phyloP scores from a whole-genome alignment of 306 rosid species.

The Argentina anserina region DNA sequence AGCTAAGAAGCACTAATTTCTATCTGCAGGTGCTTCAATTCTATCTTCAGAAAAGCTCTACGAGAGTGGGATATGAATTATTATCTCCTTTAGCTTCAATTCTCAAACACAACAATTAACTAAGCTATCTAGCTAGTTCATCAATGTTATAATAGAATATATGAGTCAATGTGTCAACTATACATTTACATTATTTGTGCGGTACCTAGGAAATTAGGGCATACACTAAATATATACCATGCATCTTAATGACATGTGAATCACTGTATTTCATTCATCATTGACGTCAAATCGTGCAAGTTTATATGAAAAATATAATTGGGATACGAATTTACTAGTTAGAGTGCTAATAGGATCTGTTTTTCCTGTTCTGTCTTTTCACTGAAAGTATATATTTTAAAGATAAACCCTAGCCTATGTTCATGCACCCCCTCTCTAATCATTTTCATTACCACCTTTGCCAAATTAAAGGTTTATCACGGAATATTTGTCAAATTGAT shows the following conservation, averaged over 20 bases:
- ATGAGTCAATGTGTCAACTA: not conserved
- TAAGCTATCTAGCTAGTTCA: not conserved
- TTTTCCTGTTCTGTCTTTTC: not conserved
- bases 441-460: not conserved
- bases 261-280: not conserved
- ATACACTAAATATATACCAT: not conserved
- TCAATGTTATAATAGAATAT: not conserved
- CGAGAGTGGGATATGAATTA: not conserved
- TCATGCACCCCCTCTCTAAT: not conserved
- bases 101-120: not conserved
- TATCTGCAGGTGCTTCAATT: constrained; percentile 3
- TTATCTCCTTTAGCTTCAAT: not conserved
- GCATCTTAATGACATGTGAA: constrained; percentile 4
- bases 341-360: not conserved
- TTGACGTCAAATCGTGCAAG: not conserved
- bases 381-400: not conserved
- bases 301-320: not conserved
- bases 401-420: not conserved
- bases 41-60: not conserved
- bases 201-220: constrained; percentile 1
- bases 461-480: not conserved
- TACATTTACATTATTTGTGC: not conserved
- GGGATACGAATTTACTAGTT: not conserved
- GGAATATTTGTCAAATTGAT: not conserved
- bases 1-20: not conserved